phyloP scores from a whole-genome alignment of 805 yeast genomes.

The Kazachstania taianensis region DNA sequence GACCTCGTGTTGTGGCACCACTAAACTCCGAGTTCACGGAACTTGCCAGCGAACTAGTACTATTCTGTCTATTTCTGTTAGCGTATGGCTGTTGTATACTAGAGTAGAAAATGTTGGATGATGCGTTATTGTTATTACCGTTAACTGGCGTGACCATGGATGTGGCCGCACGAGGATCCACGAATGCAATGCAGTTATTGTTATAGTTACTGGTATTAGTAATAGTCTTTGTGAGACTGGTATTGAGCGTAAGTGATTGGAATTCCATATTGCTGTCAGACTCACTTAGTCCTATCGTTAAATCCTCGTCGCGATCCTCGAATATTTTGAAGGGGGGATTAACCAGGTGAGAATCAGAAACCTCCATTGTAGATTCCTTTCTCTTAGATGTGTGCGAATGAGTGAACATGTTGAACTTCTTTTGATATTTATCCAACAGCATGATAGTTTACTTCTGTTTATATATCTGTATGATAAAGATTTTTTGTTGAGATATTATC shows the following conservation, averaged over 20 bases:
- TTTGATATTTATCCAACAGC: slow-evolving; percentile 17
- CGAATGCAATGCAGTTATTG: no score
- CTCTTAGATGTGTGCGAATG: no score
- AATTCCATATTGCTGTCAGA: not conserved
- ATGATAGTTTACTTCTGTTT: slow-evolving; percentile 4
- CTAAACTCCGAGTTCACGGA: slow-evolving; percentile 3
- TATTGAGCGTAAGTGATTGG: not conserved
- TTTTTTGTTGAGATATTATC: no score
- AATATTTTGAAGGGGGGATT: no score
- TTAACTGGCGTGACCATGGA: not conserved
- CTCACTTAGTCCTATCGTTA: not conserved
- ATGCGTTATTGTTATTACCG: not conserved
- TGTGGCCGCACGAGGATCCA: slow-evolving; percentile 1
- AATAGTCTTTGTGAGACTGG: no score
- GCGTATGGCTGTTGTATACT: not conserved
- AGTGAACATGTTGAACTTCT: slow-evolving; percentile 7
- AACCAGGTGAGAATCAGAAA: no score
- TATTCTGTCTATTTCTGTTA: not conserved
- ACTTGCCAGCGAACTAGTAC: slow-evolving; percentile 5
- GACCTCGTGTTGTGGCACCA: not conserved
- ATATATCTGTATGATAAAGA: no score
- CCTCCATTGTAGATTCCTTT: not conserved
- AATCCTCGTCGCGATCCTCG: no score
- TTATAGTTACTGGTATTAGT: no score
- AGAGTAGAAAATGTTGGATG: no score